Base-by-base conservation (phyloP, 768 basidiomycete genomes). In the Lactarius quietus region DNA sequence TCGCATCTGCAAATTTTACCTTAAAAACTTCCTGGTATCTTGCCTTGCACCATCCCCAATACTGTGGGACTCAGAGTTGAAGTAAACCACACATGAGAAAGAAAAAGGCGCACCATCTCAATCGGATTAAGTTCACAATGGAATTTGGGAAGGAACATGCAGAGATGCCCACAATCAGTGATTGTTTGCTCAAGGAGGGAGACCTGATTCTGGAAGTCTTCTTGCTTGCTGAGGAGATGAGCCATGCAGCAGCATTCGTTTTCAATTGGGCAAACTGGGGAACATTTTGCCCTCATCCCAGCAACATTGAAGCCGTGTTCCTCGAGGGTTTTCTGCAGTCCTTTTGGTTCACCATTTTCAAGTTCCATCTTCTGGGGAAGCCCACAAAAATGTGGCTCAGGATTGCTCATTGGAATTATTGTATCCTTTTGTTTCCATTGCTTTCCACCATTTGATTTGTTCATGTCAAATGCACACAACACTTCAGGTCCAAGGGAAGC, bases 91-190 rank as follows among this genome's bases (percentile, higher is more conserved):
- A 18, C 3, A 10, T 3, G 3, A 58, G 39, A 41, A 43, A 28
- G 12, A 8, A 29, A 20, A 18, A 20, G 0, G 31, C 56, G 3
- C 20, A 57, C 56, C 58, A 48, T 59, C 7, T 59, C 43, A 35
- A 59, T 59, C 0, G 31, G 43, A 59, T 59, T 59, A 2, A 59
- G 31, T 36, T 59, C 58, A 48, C 58, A 59, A 28, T 33, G 33
- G 8, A 33, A 33, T 33, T 33, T 33, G 3, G 33, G 33, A 33
- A 33, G 33, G 33, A 36, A 51, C 3, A 60, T 1, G 12, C 59
- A 60, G 2, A 35, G 3, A 38, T 60, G 45, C 3, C 59, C 59
- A 2, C 3, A 3, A 3, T 2, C 17, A 5, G 3, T 28, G 4
- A 60, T 36, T 1, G 10, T 35, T 9, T 18, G 23, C n/a, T 60